These are phyloP conservation scores for Eragrostis nindensis DNA, from an alignment of 176 grass and related monocot genomes.

Conservation along the genomic window DNA sequence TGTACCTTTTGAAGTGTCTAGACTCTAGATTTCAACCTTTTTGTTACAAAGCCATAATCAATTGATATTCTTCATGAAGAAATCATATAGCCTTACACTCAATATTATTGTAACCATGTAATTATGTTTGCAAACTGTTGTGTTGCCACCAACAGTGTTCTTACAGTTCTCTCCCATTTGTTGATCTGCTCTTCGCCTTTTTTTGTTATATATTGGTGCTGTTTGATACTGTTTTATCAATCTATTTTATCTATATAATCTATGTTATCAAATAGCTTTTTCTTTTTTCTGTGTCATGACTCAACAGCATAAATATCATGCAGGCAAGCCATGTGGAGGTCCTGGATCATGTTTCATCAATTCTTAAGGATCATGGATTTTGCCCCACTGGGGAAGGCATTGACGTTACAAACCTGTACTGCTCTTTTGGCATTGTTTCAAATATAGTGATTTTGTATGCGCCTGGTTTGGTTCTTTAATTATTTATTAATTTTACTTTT, in stretches of 20 bases:
- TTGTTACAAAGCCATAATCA: not conserved
- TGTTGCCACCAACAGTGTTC: not conserved
- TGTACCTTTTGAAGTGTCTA: not conserved
- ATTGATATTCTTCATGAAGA: not conserved
- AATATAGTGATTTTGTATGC: not conserved
- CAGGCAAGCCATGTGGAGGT: not conserved
- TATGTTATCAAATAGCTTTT: not conserved
- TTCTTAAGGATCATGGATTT: conserved; percentile 21
- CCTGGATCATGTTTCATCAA: not conserved
- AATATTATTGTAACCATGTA: not conserved
- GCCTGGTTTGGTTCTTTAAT: not conserved
- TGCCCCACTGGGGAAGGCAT: not conserved
- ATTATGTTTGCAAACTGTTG: not conserved
- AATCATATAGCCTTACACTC: not conserved
- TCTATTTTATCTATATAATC: not conserved
- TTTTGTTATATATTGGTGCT: too few relatives aligned
- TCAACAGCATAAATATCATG: not conserved
- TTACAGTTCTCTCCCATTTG: not conserved
- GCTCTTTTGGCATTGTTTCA: not conserved
- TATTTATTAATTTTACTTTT: conserved; percentile 12
- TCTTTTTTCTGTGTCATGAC: not conserved
- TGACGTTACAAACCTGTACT: conserved; percentile 28
- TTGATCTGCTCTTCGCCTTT: not conserved
- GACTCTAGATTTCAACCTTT: not conserved
- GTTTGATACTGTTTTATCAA: not conserved